Evolutionary conservation across 768 basidiomycete species (phyloP).

Genomic region (Tylopilus intermedius): DNA sequence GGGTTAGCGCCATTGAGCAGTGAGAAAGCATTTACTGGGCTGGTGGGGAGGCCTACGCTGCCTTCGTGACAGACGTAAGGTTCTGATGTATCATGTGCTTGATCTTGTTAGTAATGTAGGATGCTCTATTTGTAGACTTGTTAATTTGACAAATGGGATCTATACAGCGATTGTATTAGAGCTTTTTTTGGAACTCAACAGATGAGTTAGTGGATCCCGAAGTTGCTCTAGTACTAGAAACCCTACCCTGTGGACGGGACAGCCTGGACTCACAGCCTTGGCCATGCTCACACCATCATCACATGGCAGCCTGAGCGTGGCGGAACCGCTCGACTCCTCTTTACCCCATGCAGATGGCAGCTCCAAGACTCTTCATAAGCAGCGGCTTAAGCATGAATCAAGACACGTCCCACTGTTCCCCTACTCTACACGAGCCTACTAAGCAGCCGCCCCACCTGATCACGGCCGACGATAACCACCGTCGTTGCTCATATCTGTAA

Average conservation of each 20-base stretch:
- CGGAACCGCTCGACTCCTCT: background rate
- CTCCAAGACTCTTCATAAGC: background rate
- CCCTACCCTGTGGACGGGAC: no score
- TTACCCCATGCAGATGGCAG: background rate
- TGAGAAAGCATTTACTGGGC: conserved; percentile 28
- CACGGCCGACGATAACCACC: no score
- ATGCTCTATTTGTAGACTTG: background rate
- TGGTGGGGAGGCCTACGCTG: conserved; percentile 19
- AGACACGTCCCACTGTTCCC: background rate
- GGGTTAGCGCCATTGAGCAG: conserved; percentile 37
- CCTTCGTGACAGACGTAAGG: conserved; percentile 12
- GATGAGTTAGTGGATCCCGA: background rate
- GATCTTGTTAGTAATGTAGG: conserved; percentile 4
- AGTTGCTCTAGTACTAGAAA: no score
- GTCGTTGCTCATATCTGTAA: no score
- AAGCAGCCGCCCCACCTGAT: no score
- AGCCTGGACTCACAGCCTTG: background rate
- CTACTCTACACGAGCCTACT: background rate
- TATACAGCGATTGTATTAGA: no score
- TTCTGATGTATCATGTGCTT: conserved; percentile 2
- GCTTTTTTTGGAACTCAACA: no score
- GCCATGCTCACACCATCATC: background rate
- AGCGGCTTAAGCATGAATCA: background rate
- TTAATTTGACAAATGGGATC: background rate
- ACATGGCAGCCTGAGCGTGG: background rate